Percentiles rank a stretch among this genome's conserved stretches.
Evolutionary conservation across 345 rosid genomes (phyloP).

Genomic region (Eucalyptus decipiens): DNA sequence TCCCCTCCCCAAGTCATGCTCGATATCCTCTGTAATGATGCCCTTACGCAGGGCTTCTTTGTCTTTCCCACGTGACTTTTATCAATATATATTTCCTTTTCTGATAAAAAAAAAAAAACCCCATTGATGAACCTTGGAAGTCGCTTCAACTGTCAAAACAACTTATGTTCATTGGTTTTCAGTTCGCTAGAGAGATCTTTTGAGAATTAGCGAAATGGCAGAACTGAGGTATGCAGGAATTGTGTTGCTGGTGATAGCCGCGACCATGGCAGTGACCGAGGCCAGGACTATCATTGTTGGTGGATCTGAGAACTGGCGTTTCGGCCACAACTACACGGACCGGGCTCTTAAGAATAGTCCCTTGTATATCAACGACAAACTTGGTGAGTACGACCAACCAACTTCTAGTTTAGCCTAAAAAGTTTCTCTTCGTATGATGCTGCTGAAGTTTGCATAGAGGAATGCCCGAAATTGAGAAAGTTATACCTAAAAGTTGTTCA

Average conservation of each 20-base stretch:
- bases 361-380: conserved; percentile 1
- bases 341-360: conserved; percentile 5
- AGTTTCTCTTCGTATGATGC: not conserved
- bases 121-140: not conserved
- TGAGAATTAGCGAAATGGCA: not conserved
- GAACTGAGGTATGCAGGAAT: not conserved
- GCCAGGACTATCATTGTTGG: conserved; percentile 5
- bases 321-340: conserved; percentile 3
- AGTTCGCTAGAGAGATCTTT: not conserved
- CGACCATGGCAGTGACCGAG: not conserved
- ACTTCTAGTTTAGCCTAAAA: no score
- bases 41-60: no score
- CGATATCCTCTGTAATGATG: no score
- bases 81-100: no score
- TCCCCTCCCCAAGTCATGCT: no score
- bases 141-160: not conserved
- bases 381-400: not conserved
- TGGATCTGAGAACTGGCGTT: conserved; percentile 3
- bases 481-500: not conserved
- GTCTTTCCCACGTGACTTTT: no score
- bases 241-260: not conserved
- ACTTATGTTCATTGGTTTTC: not conserved
- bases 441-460: not conserved
- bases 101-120: no score
- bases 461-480: not conserved